A percentile compares a stretch with the other conserved stretches of the same genome.
These are phyloP conservation scores for Penicillium sp. DNA, from an alignment of 2,329 filamentous ascomycete species.

Conservation along the genomic window DNA sequence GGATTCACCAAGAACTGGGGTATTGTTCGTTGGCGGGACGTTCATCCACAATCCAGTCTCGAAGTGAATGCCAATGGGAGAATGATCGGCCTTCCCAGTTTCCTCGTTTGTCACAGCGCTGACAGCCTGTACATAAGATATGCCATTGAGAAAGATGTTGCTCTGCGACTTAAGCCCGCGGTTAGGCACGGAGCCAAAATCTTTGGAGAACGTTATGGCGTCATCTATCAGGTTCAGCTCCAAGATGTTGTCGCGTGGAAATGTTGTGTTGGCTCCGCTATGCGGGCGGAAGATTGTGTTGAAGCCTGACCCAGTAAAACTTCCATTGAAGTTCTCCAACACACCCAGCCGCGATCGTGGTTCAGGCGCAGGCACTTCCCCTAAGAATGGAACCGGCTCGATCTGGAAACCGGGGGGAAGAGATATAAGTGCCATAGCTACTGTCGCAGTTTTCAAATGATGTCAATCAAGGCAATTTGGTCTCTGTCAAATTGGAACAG, in stretches of 20 bases:
- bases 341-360: not conserved
- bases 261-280: not conserved
- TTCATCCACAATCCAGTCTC: conserved; percentile 47
- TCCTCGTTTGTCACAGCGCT: not conserved
- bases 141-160: not conserved
- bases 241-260: not conserved
- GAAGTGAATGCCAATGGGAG: conserved; percentile 40
- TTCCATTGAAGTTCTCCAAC: not conserved
- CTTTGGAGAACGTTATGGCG: not conserved
- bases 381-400: not conserved
- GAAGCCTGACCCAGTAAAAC: not conserved
- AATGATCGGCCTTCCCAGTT: not conserved
- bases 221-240: not conserved
- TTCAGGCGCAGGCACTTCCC: not conserved
- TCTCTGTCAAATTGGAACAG: not conserved
- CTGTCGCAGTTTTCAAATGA: not conserved
- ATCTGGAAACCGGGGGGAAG: not conserved
- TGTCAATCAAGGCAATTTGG: not conserved
- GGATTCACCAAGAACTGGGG: conserved; percentile 26
- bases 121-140: not conserved
- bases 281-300: not conserved
- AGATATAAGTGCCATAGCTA: not conserved
- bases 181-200: not conserved
- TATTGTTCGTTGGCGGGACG: conserved; percentile 34
- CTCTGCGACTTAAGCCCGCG: not conserved